These are phyloP conservation scores for Trichoderma hamatum DNA, from an alignment of 2,329 filamentous ascomycete species.

Conservation along the genomic window DNA sequence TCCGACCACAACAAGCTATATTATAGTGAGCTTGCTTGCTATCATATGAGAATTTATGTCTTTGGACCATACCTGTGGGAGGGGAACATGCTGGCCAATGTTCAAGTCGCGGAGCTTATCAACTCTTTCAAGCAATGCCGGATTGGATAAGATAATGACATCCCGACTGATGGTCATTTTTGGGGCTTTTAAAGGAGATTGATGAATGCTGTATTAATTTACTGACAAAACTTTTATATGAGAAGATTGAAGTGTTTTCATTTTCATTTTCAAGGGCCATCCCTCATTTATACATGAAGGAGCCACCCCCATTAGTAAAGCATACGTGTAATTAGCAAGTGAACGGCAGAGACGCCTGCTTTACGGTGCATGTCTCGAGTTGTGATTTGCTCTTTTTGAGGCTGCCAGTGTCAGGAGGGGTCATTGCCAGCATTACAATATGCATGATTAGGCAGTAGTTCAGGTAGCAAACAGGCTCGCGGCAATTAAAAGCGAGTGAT, in stretches of 20 bases:
- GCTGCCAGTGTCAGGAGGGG: background rate
- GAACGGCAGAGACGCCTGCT: background rate
- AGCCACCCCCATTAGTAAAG: background rate
- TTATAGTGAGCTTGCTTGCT: background rate
- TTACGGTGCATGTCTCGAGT: background rate
- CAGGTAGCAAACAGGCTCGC: background rate
- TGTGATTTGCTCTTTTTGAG: background rate
- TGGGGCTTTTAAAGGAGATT: background rate
- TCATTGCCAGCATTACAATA: background rate
- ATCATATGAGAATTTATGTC: background rate
- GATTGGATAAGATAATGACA: background rate
- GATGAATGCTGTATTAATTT: background rate
- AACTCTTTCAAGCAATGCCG: background rate
- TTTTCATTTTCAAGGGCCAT: background rate
- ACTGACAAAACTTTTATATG: background rate
- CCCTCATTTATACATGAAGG: background rate
- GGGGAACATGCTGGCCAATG: background rate
- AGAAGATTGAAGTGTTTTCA: background rate
- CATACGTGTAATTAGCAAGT: too few relatives aligned
- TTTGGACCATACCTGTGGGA: background rate
- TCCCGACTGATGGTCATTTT: background rate
- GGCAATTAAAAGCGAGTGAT: background rate
- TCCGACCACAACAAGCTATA: background rate
- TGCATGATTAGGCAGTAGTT: background rate
- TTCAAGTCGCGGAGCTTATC: background rate